These are phyloP conservation scores for Hansenula lynferdii DNA, from an alignment of 1,139 yeast genomes.

Conservation along the genomic window DNA sequence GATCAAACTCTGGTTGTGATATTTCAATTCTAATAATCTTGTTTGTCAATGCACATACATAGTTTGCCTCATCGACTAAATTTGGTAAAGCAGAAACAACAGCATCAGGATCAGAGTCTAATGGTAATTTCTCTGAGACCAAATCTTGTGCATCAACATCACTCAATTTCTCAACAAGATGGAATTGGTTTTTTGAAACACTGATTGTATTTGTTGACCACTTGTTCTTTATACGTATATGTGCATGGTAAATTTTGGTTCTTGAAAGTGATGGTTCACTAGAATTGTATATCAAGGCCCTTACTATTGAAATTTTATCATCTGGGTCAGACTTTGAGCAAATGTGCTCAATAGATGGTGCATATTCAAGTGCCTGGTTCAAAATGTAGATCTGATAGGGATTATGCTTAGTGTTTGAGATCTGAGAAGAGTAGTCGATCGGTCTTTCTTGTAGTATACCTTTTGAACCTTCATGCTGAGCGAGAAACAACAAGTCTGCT, in stretches of 20 bases:
- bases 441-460: conserved; percentile 26
- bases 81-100: conserved; percentile 25
- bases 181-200: conserved; percentile 27
- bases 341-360: conserved; percentile 10
- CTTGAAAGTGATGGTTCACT: conserved; percentile 22
- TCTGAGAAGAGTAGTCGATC: conserved; percentile 24
- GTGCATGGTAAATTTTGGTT: conserved; percentile 29
- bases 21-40: conserved; percentile 39
- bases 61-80: conserved; percentile 37
- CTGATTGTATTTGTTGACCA: conserved; percentile 18
- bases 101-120: conserved; percentile 21
- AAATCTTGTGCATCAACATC: conserved; percentile 33
- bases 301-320: conserved; percentile 23
- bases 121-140: conserved; percentile 12
- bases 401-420: conserved; percentile 16
- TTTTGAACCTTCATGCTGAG: conserved; percentile 12
- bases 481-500: conserved; percentile 22
- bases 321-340: conserved; percentile 21
- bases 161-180: conserved; percentile 29
- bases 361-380: conserved; percentile 24
- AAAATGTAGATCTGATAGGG: conserved; percentile 20
- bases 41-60: conserved; percentile 36
- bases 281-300: conserved; percentile 23
- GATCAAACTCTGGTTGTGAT: conserved; percentile 33
- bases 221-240: conserved; percentile 29